A percentile compares a stretch with the other conserved stretches of the same genome.
phyloP scores from a whole-genome alignment of 1,139 yeast genomes.

The Hyphopichia khmerensis region DNA sequence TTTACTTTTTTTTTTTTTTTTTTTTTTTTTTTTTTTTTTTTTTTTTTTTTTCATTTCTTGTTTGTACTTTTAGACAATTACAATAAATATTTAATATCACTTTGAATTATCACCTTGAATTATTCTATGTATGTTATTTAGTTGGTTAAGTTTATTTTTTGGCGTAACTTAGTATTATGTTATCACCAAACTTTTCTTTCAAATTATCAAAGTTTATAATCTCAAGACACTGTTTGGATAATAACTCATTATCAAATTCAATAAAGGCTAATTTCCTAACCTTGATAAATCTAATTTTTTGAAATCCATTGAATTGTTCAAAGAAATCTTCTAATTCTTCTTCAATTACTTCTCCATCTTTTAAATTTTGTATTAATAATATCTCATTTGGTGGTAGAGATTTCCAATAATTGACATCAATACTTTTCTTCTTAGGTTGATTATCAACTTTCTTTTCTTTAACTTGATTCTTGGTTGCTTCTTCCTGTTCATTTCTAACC shows the following conservation, averaged over 20 bases:
- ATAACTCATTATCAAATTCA: slow-evolving; percentile 60
- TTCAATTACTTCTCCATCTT: slow-evolving; percentile 34
- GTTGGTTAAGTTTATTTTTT: slow-evolving; percentile 22
- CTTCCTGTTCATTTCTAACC: slow-evolving; percentile 5
- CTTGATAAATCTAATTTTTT: slow-evolving; percentile 64
- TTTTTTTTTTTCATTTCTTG: not conserved
- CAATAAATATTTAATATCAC: too few species aligned
- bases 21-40: not conserved
- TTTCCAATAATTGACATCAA: slow-evolving; percentile 19
- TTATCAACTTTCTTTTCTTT: slow-evolving; percentile 9
- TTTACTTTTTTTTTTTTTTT: too few species aligned
- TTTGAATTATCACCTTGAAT: too few species aligned
- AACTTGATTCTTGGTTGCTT: not conserved
- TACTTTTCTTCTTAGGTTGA: slow-evolving; percentile 1
- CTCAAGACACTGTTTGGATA: slow-evolving; percentile 25
- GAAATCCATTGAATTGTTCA: slow-evolving; percentile 53
- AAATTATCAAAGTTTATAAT: slow-evolving; percentile 8
- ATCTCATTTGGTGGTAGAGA: slow-evolving; percentile 66
- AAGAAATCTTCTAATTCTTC: slow-evolving; percentile 46
- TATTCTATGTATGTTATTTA: not conserved
- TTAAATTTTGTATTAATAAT: slow-evolving; percentile 66
- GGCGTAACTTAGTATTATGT: slow-evolving; percentile 31
- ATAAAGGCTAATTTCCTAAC: slow-evolving; percentile 75
- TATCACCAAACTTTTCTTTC: slow-evolving; percentile 20
- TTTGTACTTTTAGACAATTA: not conserved